Conservation (phyloP, 176 grass and related monocot genomes). For the Luzula sylvatica region DNA sequence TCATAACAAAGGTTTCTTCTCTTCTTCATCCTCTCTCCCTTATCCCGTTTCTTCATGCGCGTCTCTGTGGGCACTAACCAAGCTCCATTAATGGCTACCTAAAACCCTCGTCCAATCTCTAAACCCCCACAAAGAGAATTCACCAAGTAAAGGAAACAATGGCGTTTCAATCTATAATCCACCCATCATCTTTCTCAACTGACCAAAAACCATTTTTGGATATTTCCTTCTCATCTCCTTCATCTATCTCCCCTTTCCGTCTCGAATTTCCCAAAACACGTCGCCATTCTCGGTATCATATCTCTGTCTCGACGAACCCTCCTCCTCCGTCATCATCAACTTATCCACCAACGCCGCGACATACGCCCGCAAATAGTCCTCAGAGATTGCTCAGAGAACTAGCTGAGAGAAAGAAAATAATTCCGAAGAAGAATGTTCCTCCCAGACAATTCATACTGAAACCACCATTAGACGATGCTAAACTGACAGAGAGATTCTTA, state of each 20-base stretch:
- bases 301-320: slow-evolving; percentile 16
- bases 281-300: slow-evolving; percentile 7
- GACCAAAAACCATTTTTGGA: slow-evolving; percentile 3
- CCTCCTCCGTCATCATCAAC: slow-evolving; percentile 26
- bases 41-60: no score
- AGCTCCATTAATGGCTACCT: slow-evolving; percentile 20
- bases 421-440: slow-evolving; percentile 76
- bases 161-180: slow-evolving; percentile 7
- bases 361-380: slow-evolving; percentile 59
- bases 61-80: background rate
- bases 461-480: slow-evolving; percentile 84
- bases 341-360: slow-evolving; percentile 25
- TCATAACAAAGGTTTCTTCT: no score
- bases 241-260: slow-evolving; percentile 26
- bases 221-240: slow-evolving; percentile 37
- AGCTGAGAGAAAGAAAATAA: slow-evolving; percentile 71
- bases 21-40: slow-evolving; percentile 2
- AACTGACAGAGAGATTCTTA: slow-evolving; percentile 81
- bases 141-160: background rate
- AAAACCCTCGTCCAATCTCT: slow-evolving; percentile 23
- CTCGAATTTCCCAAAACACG: slow-evolving; percentile 25
- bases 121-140: background rate
- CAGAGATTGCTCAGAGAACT: slow-evolving; percentile 81
- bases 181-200: slow-evolving; percentile 16
- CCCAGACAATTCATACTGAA: slow-evolving; percentile 83